These are phyloP conservation scores for Fraxinus quadrangulata DNA, from an alignment of 257 asterid genomes.

Conservation along the genomic window DNA sequence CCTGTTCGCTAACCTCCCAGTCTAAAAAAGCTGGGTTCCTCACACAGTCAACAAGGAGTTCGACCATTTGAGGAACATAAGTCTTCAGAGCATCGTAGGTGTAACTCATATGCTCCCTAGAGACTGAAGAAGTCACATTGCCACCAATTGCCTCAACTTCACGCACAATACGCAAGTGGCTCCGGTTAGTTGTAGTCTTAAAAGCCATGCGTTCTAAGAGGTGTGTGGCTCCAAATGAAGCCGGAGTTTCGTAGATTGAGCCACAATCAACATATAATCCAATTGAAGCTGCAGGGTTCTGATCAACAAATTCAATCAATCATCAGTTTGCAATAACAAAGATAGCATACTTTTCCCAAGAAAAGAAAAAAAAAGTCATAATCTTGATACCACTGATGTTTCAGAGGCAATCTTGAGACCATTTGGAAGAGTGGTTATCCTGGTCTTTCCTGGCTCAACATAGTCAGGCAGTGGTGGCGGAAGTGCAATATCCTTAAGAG, in stretches of 20 bases:
- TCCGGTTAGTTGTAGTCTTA: slow-evolving; percentile 78
- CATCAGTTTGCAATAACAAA: slow-evolving; percentile 14
- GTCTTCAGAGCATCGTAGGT: slow-evolving; percentile 77
- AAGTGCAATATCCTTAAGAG: slow-evolving; percentile 60
- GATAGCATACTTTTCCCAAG: not conserved
- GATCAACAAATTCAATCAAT: slow-evolving; percentile 33
- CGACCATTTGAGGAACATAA: slow-evolving; percentile 86
- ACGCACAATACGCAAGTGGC: slow-evolving; percentile 80
- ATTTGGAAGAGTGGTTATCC: slow-evolving; percentile 70
- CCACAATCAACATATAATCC: slow-evolving; percentile 91
- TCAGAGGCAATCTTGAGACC: slow-evolving; percentile 82
- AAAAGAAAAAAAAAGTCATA: not conserved
- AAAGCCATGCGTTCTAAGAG: slow-evolving; percentile 93
- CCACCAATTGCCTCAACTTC: slow-evolving; percentile 99
- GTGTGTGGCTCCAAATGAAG: slow-evolving; percentile 76
- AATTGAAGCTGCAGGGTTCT: slow-evolving; percentile 81
- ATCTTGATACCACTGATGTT: slow-evolving; percentile 65
- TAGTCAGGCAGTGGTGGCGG: slow-evolving; percentile 79
- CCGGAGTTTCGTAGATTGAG: slow-evolving; percentile 79
- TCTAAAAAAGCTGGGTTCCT: slow-evolving; percentile 91
- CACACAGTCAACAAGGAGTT: slow-evolving; percentile 77
- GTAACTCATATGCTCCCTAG: slow-evolving; percentile 87
- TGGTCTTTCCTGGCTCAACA: slow-evolving; percentile 73
- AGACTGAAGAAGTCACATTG: slow-evolving; percentile 63
- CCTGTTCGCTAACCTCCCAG: slow-evolving; percentile 98